Evolutionary conservation across 805 yeast species (phyloP), one percentile per base, ranked within the genome.

Genomic region (Kluyveromyces aestuarii): DNA sequence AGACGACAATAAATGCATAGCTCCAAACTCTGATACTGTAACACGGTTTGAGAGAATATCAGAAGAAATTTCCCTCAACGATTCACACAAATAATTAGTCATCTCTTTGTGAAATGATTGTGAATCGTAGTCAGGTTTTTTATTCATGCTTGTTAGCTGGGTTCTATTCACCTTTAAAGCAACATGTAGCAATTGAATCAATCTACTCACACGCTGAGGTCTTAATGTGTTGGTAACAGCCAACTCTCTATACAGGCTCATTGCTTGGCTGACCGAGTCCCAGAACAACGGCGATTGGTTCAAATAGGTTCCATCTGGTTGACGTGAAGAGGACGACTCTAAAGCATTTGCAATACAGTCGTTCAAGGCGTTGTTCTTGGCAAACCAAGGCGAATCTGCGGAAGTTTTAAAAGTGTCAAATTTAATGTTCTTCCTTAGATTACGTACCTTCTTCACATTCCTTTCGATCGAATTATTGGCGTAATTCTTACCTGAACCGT

Each of bases 41-140:
- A 75, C 69, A 16, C 70, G 63, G 6, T 71, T 70, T 27, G 71
- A 72, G 27, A 79, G 58, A 36, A 77, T 64, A 55, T 78, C 80
- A 36, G 72, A 72, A 1, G 81, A 71, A 30, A 79, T 73, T 54
- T 74, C 75, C 60, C 80, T 71, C 41, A 79, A 61, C 2, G 82
- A 75, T 46, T 69, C 66, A 48, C 77, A 72, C 37, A 79, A 65
- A 51, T 73, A 70, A 43, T 69, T 68, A 49, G 76, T 77, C 69
- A 76, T 76, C 54, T 77, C 78, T 46, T 72, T 74, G 51, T 71
- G 74, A 61, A 77, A 76, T 11, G 81, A 78, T 50, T 75, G 76
- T 27, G 79, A 74, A 51, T 79, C 84, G 55, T 77, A 76, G 59
- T 79, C 84, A 13, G 81, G 76, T 55, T 79, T 79, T 61, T 77